These are phyloP conservation scores for Talaromyces thailandensis DNA, from an alignment of 495 filamentous ascomycete genomes.

Conservation along the genomic window DNA sequence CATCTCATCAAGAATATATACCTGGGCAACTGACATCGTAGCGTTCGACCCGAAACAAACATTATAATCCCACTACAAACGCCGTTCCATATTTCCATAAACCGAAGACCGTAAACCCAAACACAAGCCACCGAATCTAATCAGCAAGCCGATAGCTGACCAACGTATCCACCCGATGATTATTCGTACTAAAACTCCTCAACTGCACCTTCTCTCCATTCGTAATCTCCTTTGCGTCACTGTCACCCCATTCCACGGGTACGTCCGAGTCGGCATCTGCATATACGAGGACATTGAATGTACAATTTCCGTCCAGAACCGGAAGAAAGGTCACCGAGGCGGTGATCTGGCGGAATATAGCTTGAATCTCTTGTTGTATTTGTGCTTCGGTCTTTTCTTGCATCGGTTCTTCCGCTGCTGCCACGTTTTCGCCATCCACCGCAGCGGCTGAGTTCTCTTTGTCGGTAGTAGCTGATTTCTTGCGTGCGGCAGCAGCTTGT, in stretches of 20 bases:
- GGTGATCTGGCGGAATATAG: slow-evolving; percentile 95
- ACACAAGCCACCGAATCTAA: slow-evolving; percentile 10
- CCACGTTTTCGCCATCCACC: slow-evolving; percentile 53
- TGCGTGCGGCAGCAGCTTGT: neutral
- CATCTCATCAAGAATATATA: neutral
- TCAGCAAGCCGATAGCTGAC: slow-evolving; percentile 72
- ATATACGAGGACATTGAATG: slow-evolving; percentile 97
- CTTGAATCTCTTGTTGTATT: slow-evolving; percentile 90
- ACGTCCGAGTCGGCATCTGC: slow-evolving; percentile 95
- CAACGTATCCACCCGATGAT: slow-evolving; percentile 84
- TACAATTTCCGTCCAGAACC: slow-evolving; percentile 85
- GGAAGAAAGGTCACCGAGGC: slow-evolving; percentile 96
- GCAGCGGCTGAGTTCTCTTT: slow-evolving; percentile 12
- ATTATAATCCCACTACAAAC: neutral
- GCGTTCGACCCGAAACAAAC: neutral
- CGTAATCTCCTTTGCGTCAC: slow-evolving; percentile 94
- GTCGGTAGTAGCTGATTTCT: slow-evolving; percentile 6
- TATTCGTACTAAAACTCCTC: slow-evolving; percentile 90
- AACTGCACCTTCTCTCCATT: slow-evolving; percentile 94
- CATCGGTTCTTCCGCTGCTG: slow-evolving; percentile 8
- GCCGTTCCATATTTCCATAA: neutral
- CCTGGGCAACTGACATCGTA: neutral
- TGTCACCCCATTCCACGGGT: slow-evolving; percentile 97
- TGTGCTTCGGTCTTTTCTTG: slow-evolving; percentile 81
- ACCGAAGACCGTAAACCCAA: neutral